These are phyloP conservation scores for Macrocybe gigantea DNA, from an alignment of 768 basidiomycete genomes.

Conservation along the genomic window DNA sequence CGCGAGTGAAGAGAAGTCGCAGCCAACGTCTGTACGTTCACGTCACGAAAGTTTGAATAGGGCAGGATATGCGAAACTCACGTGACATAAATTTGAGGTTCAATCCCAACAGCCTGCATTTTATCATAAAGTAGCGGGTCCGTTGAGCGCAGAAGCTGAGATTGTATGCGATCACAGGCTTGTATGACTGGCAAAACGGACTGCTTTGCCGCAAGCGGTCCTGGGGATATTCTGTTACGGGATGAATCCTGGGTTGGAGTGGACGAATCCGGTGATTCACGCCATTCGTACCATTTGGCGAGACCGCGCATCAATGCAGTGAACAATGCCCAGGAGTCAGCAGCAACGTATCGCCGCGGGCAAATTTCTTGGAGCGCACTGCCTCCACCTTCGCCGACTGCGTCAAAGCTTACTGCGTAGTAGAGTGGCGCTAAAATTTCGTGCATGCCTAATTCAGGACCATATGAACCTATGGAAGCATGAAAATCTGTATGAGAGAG, in stretches of 20 bases:
- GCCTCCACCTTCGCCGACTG: constrained; percentile 35
- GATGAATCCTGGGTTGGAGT: constrained; percentile 5
- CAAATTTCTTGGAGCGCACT: constrained; percentile 54
- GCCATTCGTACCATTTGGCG: constrained; percentile 78
- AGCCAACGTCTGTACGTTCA: constrained; percentile 74
- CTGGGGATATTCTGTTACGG: constrained; percentile 36
- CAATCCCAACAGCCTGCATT: constrained; percentile 77
- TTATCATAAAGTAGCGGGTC: constrained; percentile 77
- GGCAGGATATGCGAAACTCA: constrained; percentile 32
- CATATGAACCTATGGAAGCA: neutral
- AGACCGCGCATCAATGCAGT: constrained; percentile 70
- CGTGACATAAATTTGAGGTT: constrained; percentile 97
- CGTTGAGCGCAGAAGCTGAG: constrained; percentile 60
- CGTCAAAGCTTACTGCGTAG: constrained; percentile 80
- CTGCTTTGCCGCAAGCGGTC: constrained; percentile 47
- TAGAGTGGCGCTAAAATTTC: constrained; percentile 89
- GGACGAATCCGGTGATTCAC: constrained; percentile 29
- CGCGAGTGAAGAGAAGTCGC: constrained; percentile 87
- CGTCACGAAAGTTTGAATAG: neutral
- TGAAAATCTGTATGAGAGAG: neutral
- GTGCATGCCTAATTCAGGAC: constrained; percentile 72
- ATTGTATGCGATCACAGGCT: constrained; percentile 78
- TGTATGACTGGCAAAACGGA: constrained; percentile 83
- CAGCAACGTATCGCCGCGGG: constrained; percentile 63
- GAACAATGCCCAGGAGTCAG: constrained; percentile 88